Conservation (phyloP, 306 rosid genomes). For the Pterocarpus santalinus region DNA sequence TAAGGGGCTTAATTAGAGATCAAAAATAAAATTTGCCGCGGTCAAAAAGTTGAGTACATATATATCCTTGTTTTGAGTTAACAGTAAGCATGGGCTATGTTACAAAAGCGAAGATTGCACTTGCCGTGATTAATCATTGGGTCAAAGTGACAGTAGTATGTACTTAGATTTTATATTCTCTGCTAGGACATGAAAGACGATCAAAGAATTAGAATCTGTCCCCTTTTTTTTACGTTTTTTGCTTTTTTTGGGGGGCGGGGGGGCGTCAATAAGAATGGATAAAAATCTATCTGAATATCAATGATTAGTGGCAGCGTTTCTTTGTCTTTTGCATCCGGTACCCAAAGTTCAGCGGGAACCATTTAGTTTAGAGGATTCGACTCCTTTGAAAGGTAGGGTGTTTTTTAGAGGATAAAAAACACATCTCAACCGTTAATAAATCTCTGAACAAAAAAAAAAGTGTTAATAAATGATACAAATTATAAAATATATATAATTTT, state of each 20-base stretch:
- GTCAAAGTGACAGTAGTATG: background rate
- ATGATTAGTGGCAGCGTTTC: background rate
- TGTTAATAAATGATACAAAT: too few species aligned
- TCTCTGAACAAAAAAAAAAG: too few species aligned
- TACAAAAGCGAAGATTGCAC: background rate
- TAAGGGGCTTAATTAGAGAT: background rate
- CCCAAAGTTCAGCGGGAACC: background rate
- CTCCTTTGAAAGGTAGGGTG: too few species aligned
- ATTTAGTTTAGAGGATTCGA: too few species aligned
- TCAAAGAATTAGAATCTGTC: background rate
- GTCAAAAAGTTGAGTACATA: background rate
- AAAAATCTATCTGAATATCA: background rate
- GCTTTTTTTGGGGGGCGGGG: background rate
- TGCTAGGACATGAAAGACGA: background rate
- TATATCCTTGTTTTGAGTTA: background rate
- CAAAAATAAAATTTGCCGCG: background rate
- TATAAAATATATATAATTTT: too few species aligned
- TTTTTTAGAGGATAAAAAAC: too few species aligned
- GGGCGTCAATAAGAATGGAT: background rate
- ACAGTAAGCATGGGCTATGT: background rate
- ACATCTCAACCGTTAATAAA: too few species aligned
- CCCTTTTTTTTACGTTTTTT: background rate
- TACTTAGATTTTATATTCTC: background rate
- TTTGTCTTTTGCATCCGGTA: background rate
- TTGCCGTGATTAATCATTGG: conserved; percentile 2